Conservation (phyloP, 768 basidiomycete genomes). For the Mycena metata region DNA sequence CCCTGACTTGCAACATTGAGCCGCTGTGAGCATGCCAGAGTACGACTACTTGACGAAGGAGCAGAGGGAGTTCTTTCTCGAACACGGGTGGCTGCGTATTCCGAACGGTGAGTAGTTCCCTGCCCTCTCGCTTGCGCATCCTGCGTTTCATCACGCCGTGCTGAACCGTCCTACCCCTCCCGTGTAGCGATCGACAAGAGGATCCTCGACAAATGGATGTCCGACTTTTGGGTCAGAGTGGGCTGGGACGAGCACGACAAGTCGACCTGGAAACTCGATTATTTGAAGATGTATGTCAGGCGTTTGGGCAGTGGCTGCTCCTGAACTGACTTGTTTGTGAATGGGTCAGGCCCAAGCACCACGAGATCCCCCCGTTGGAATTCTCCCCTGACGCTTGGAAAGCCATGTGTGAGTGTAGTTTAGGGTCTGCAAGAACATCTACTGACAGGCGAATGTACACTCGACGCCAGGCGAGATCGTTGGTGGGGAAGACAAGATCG, state of each 20-base stretch:
- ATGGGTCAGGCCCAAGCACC: conserved; percentile 33
- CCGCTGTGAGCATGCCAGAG: conserved; percentile 27
- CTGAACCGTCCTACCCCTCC: conserved; percentile 16
- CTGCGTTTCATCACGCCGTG: conserved; percentile 20
- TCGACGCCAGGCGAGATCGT: conserved; percentile 30
- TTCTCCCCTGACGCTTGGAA: conserved; percentile 33
- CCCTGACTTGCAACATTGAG: conserved; percentile 22
- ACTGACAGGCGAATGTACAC: conserved; percentile 22
- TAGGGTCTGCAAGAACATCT: conserved; percentile 21
- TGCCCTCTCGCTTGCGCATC: conserved; percentile 11
- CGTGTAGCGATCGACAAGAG: conserved; percentile 30
- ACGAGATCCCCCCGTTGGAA: conserved; percentile 29
- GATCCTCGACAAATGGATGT: conserved; percentile 35
- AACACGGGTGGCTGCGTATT: conserved; percentile 33
- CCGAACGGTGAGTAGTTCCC: conserved; percentile 29
- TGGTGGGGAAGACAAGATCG: conserved; percentile 33
- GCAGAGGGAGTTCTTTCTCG: conserved; percentile 34
- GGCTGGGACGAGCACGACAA: conserved; percentile 34
- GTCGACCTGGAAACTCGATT: conserved; percentile 33
- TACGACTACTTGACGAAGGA: conserved; percentile 32
- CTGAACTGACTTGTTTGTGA: conserved; percentile 24
- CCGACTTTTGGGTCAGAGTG: conserved; percentile 33
- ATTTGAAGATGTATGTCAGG: conserved; percentile 32
- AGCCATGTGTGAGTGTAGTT: conserved; percentile 33
- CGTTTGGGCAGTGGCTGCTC: conserved; percentile 14